Evolutionary conservation across 2,329 filamentous ascomycete genomes (phyloP), one percentile per base, ranked within the genome.

Genomic region (Apiospora phragmitis): DNA sequence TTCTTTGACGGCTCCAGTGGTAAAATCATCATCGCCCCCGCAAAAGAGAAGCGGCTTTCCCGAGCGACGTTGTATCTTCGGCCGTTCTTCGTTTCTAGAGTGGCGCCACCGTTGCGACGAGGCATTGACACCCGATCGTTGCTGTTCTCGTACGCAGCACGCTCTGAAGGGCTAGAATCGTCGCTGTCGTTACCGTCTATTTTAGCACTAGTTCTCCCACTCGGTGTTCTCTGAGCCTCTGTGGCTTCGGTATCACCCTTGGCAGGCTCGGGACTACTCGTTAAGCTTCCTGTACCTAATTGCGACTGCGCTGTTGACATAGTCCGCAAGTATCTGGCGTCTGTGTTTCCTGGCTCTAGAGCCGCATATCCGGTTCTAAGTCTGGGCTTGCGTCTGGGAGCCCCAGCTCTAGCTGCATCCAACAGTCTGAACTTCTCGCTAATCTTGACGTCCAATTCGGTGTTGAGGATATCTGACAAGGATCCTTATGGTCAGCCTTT

Each of bases 381-480:
- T 29, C 65, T 26, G 26, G 29, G 67, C 45, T 49, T n/a, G 7
- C 26, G 32, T 29, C 67, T 32, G 14, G 45, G 26, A 67, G 45
- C 21, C 9, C 1, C 45, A 55, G 45, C 67, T 18, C 26, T 47
- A 38, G 59, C 45, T 1, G 71, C 72, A 35, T 77, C 74, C 11
- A 70, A 70, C 62, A 49, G 72, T 24, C 73, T 73, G 35, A 79
- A 68, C 67, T 70, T 77, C 55, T 78, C 72, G 65, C 78, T 79
- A 42, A 76, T 68, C 67, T 74, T 67, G 32, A 76, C 75, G 70
- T 80, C 78, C 26, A 74, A 74, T 14, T 76, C 68, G 5, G 69
- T 69, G 24, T 78, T 74, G 38, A 80, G 70, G 65, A 77, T 75
- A n/a, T 65, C 74, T 73, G 67, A 38, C 35, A 21, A n/a, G 7